Evolutionary conservation across 1,284 basidiomycete species (phyloP).

Genomic region (Omphalotus olearius): DNA sequence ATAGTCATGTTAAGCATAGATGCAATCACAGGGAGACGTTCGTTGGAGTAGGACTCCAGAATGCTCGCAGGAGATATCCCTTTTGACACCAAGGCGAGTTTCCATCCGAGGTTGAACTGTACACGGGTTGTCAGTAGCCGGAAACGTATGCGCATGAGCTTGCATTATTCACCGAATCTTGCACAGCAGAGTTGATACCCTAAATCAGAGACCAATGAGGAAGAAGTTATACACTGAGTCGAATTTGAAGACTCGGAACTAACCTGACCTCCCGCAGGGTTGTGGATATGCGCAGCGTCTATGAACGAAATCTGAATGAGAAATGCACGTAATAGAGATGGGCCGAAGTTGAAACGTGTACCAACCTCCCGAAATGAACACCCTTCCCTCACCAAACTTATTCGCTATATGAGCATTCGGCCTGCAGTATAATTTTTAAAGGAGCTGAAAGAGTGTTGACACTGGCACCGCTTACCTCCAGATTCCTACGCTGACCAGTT

Average conservation of each 20-base stretch:
- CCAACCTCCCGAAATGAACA: background rate
- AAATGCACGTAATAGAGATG: too few species aligned
- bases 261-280: constrained; percentile 19
- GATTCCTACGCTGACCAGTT: background rate
- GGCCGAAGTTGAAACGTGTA: too few species aligned
- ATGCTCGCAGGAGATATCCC: constrained; percentile 29
- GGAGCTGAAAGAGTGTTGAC: background rate
- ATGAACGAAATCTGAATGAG: background rate
- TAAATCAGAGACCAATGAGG: background rate
- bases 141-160: background rate
- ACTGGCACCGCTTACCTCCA: constrained; percentile 4
- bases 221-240: background rate
- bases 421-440: background rate
- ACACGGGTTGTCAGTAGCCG: background rate
- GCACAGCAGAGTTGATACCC: constrained; percentile 18
- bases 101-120: constrained; percentile 41
- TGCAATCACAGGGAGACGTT: constrained; percentile 37
- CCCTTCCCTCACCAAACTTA: background rate
- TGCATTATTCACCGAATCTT: constrained; percentile 21
- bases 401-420: background rate
- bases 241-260: background rate
- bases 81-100: constrained; percentile 39
- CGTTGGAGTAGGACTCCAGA: constrained; percentile 38
- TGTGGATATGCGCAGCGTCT: constrained; percentile 17
- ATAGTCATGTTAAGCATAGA: constrained; percentile 32